These are phyloP conservation scores for Apiospora sp. DNA, from an alignment of 2,329 filamentous ascomycete species.

Conservation along the genomic window DNA sequence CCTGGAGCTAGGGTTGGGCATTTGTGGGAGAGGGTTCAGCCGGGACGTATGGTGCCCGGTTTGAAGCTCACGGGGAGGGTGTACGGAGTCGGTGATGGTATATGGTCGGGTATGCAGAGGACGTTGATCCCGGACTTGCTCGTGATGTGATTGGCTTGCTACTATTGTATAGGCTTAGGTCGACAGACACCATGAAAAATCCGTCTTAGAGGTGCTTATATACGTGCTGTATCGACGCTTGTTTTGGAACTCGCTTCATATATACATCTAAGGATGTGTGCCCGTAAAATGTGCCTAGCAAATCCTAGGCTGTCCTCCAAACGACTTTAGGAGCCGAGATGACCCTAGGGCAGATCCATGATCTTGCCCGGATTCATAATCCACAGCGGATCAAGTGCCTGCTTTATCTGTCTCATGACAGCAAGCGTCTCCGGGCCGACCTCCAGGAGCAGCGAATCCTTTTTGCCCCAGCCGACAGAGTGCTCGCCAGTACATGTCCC, in stretches of 20 bases:
- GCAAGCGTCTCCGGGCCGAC: slow-evolving; percentile 81
- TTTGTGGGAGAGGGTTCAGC: slow-evolving; percentile 44
- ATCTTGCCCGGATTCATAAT: slow-evolving; percentile 94
- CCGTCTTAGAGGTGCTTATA: background rate
- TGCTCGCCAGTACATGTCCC: slow-evolving; percentile 92
- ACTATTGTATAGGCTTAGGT: too few relatives aligned
- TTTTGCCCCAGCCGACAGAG: slow-evolving; percentile 86
- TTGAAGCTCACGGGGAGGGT: slow-evolving; percentile 33
- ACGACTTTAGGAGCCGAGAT: background rate
- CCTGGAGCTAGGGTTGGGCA: slow-evolving; percentile 36
- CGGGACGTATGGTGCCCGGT: slow-evolving; percentile 31
- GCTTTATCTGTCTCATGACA: slow-evolving; percentile 86
- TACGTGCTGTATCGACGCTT: background rate
- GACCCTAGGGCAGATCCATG: slow-evolving; percentile 65
- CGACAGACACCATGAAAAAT: background rate
- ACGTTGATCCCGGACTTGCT: background rate
- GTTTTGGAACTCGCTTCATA: background rate
- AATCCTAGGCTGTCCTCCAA: background rate
- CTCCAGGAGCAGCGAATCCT: slow-evolving; percentile 79
- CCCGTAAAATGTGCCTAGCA: background rate
- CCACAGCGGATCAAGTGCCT: slow-evolving; percentile 84
- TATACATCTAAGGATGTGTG: background rate
- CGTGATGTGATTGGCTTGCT: too few relatives aligned
- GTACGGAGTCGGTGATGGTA: background rate
- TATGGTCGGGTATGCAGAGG: background rate